Evolutionary conservation across 208 protist species (phyloP), one percentile per base, ranked within the genome.

Genomic region (Acanthamoeba culbertsoni): DNA sequence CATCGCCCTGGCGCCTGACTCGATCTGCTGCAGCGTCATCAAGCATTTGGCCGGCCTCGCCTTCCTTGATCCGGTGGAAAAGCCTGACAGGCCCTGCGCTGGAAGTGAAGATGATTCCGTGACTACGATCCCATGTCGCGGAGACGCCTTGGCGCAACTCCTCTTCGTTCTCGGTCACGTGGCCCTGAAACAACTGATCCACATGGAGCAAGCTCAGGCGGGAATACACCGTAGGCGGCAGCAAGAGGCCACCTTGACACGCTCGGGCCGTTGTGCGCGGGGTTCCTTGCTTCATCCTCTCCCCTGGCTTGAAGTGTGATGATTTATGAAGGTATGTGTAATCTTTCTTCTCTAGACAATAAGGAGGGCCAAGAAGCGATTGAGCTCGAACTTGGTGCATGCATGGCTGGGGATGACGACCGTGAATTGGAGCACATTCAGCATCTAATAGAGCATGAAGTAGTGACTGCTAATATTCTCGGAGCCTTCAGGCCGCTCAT

Each of bases 81-180:
- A 86, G 16, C 40, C 40, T 26, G 71, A 51, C 8, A 37, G 20
- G 26, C 63, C 7, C 0, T 40, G 6, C 63, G 45, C 12, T 6
- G 23, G 16, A 4, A n/a, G 26, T 18, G 33, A 31, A 57, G 26
- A 6, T 5, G 26, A 40, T 4, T 6, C 2, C 62, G 42, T 12
- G n/a, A n/a, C n/a, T n/a, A n/a, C n/a, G n/a, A n/a, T n/a, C n/a
- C n/a, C n/a, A n/a, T n/a, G n/a, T n/a, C n/a, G n/a, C 6, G 46
- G 37, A 18, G 77, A 53, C 2, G 26, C 18, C 2, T 55, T 96
- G 33, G 37, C 37, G 14, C 93, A 42, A 46, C 92, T 96, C 16
- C 46, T 97, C 28, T 96, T 97, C 42, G 31, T 96, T 0, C n/a
- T 96, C 6, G 96, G 96, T n/a, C 95, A 97, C 55, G 86, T 96